Evolutionary conservation across 2,329 filamentous ascomycete species (phyloP).

Genomic region (Aureobasidium sp.): DNA sequence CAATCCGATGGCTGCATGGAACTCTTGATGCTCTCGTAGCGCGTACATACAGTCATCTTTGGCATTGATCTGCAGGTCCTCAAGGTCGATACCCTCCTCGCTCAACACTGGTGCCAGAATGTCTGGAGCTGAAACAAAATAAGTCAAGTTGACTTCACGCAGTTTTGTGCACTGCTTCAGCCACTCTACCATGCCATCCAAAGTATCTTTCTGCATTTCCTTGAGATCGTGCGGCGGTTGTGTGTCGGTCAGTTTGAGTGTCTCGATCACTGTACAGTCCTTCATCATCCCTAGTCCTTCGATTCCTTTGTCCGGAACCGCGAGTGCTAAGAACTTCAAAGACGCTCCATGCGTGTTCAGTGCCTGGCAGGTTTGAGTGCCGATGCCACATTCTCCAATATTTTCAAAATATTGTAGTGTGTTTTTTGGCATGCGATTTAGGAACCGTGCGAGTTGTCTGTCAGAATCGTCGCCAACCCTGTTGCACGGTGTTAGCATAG

Average conservation of each 20-base stretch:
- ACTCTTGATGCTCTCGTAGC: slow-evolving; percentile 42
- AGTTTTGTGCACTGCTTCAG: slow-evolving; percentile 48
- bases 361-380: slow-evolving; percentile 47
- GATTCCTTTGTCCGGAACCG: slow-evolving; percentile 43
- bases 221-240: slow-evolving; percentile 42
- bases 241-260: slow-evolving; percentile 43
- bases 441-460: slow-evolving; percentile 51
- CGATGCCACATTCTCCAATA: slow-evolving; percentile 49
- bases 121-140: slow-evolving; percentile 46
- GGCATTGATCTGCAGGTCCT: slow-evolving; percentile 40
- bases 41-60: slow-evolving; percentile 31
- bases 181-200: slow-evolving; percentile 48
- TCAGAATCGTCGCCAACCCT: slow-evolving; percentile 43
- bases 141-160: slow-evolving; percentile 43
- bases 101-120: slow-evolving; percentile 46
- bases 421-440: slow-evolving; percentile 49
- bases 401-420: slow-evolving; percentile 54
- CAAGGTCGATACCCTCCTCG: slow-evolving; percentile 42
- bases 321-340: slow-evolving; percentile 48
- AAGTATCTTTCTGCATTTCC: slow-evolving; percentile 46
- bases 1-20: slow-evolving; percentile 47
- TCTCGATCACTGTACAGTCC: slow-evolving; percentile 43
- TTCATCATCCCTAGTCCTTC: slow-evolving; percentile 44
- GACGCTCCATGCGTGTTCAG: slow-evolving; percentile 49
- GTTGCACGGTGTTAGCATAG: background rate